Conservation (phyloP, 2,329 filamentous ascomycete species). For the Aspergillus sp. region DNA sequence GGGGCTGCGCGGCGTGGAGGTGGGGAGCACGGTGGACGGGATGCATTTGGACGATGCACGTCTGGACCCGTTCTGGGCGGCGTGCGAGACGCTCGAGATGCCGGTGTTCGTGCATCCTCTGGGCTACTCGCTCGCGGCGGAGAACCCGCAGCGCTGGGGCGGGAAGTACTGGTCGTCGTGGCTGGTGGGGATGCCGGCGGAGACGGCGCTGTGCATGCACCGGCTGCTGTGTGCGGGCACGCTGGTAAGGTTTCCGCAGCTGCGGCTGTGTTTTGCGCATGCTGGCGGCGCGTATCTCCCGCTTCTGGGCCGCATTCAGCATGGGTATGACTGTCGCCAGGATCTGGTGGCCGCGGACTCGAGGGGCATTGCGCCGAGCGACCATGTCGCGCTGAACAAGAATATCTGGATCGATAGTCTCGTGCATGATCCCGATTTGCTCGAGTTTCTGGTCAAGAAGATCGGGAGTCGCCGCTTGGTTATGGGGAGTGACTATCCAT, state of each 20-base stretch:
- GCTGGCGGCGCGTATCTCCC: constrained; percentile 10
- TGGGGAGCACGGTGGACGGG: constrained; percentile 9
- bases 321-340: constrained; percentile 9
- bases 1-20: constrained; percentile 9
- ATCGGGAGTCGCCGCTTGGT: constrained; percentile 9
- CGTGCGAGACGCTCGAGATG: constrained; percentile 10
- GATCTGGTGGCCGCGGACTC: constrained; percentile 7
- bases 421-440: constrained; percentile 11
- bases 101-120: constrained; percentile 13
- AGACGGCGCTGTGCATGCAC: constrained; percentile 11
- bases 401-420: constrained; percentile 10
- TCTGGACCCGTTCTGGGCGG: constrained; percentile 10
- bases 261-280: constrained; percentile 11
- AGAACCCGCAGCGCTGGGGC: constrained; percentile 11
- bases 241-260: constrained; percentile 7
- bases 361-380: constrained; percentile 4
- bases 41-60: constrained; percentile 5
- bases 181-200: constrained; percentile 12
- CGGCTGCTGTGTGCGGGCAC: constrained; percentile 9
- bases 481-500: constrained; percentile 15
- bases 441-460: constrained; percentile 13
- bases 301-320: constrained; percentile 12
- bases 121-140: constrained; percentile 10
- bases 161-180: constrained; percentile 13
- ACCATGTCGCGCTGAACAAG: constrained; percentile 4